A percentile compares a stretch with the other conserved stretches of the same genome.
These are phyloP conservation scores for Lichtheimia hyalospora DNA, from an alignment of 371 early-diverging fungal species.

Conservation along the genomic window DNA sequence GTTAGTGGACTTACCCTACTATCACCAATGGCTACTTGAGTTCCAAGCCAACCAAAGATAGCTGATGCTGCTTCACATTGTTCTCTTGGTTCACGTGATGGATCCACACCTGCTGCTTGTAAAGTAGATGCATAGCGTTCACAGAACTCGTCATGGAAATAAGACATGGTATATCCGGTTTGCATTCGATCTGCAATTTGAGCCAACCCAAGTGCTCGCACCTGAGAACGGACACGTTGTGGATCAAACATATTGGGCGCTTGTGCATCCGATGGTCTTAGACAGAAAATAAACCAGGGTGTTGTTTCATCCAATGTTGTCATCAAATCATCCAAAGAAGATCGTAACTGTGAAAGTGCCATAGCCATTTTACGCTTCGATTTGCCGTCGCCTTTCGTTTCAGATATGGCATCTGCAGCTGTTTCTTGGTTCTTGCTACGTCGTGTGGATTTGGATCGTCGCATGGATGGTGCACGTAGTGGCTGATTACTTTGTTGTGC, in stretches of 20 bases:
- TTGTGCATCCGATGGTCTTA: slow-evolving; percentile 69
- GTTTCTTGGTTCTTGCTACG: slow-evolving; percentile 12
- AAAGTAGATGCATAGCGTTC: slow-evolving; percentile 64
- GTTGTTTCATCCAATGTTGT: slow-evolving; percentile 81
- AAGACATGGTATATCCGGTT: slow-evolving; percentile 56
- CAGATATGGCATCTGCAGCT: slow-evolving; percentile 8
- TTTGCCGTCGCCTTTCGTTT: slow-evolving; percentile 10
- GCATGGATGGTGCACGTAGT: slow-evolving; percentile 48
- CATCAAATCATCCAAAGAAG: slow-evolving; percentile 76
- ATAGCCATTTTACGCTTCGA: slow-evolving; percentile 13
- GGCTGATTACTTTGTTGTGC: slow-evolving; percentile 63
- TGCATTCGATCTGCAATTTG: slow-evolving; percentile 54
- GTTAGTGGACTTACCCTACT: slow-evolving; percentile 38
- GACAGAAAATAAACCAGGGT: slow-evolving; percentile 87
- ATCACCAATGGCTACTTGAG: slow-evolving; percentile 73
- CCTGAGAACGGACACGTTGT: slow-evolving; percentile 63
- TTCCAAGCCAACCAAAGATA: slow-evolving; percentile 64
- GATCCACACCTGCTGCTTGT: slow-evolving; percentile 41
- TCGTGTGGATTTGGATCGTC: slow-evolving; percentile 37
- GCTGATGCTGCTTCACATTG: slow-evolving; percentile 63
- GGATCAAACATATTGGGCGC: slow-evolving; percentile 64
- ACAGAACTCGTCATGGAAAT: slow-evolving; percentile 61
- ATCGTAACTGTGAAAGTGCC: slow-evolving; percentile 67
- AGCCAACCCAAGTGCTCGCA: slow-evolving; percentile 56
- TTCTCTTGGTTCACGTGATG: slow-evolving; percentile 25